Evolutionary conservation across 495 filamentous ascomycete genomes (phyloP).

Genomic region (Podospora anserina): DNA sequence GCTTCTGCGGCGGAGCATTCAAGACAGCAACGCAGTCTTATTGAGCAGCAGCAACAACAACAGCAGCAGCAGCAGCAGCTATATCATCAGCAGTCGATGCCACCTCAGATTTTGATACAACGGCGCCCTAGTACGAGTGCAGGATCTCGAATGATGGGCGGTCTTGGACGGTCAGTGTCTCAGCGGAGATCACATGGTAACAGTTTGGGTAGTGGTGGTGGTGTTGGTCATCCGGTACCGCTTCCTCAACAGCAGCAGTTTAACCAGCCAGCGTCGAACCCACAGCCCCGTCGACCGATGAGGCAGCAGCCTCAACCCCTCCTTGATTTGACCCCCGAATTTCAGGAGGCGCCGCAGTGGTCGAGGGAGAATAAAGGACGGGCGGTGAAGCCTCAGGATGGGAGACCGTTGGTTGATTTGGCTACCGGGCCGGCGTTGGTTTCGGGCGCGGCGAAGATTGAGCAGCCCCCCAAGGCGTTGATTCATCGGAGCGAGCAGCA

Average conservation of each 20-base stretch:
- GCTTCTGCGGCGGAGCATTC: slow-evolving; percentile 46
- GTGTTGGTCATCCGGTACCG: slow-evolving; percentile 24
- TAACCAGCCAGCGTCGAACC: background rate
- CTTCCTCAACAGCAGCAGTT: slow-evolving; percentile 36
- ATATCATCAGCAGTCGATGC: background rate
- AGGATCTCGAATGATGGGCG: slow-evolving; percentile 4
- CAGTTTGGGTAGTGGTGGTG: slow-evolving; percentile 2
- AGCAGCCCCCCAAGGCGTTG: slow-evolving; percentile 13
- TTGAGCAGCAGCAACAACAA: background rate
- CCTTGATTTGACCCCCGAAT: slow-evolving; percentile 71
- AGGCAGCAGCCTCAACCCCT: slow-evolving; percentile 42
- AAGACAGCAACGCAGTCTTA: slow-evolving; percentile 27
- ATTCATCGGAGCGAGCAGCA: slow-evolving; percentile 7
- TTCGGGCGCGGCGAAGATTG: slow-evolving; percentile 5
- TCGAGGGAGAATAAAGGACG: slow-evolving; percentile 59
- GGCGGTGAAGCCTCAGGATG: slow-evolving; percentile 60
- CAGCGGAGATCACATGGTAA: background rate
- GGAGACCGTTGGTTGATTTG: slow-evolving; percentile 62
- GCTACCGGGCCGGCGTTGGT: slow-evolving; percentile 24
- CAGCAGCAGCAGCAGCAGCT: background rate
- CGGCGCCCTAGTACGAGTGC: slow-evolving; percentile 1
- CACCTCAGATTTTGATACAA: background rate
- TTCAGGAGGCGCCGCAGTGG: slow-evolving; percentile 70
- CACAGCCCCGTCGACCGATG: background rate
- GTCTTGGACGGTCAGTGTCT: background rate